A percentile compares a stretch with the other conserved stretches of the same genome.
Evolutionary conservation across 306 rosid species (phyloP).

Genomic region (Fagus sylvatica): DNA sequence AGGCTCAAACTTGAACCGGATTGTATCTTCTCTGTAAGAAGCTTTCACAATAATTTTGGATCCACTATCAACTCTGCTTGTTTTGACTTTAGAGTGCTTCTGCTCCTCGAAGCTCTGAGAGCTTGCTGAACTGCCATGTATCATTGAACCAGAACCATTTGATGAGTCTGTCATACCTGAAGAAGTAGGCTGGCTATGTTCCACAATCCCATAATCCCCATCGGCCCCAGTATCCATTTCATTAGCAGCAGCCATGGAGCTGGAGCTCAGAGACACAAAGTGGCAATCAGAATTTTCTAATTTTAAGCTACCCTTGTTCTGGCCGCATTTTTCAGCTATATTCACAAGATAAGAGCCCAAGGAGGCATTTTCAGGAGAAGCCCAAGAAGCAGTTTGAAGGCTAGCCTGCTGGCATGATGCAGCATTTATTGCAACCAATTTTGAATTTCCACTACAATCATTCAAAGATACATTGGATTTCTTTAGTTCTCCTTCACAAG

Average conservation of each 20-base stretch:
- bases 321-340: slow-evolving; percentile 23
- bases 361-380: slow-evolving; percentile 32
- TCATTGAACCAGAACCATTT: slow-evolving; percentile 39
- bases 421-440: slow-evolving; percentile 36
- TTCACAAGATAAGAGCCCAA: slow-evolving; percentile 29
- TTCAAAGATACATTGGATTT: slow-evolving; percentile 29
- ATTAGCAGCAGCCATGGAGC: slow-evolving; percentile 39
- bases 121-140: slow-evolving; percentile 60
- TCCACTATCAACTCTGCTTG: slow-evolving; percentile 36
- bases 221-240: slow-evolving; percentile 43
- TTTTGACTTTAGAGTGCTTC: slow-evolving; percentile 40
- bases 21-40: slow-evolving; percentile 61
- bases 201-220: slow-evolving; percentile 37
- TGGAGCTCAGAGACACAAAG: slow-evolving; percentile 41
- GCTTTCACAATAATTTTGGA: slow-evolving; percentile 71
- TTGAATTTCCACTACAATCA: slow-evolving; percentile 44
- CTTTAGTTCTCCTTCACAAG: slow-evolving; percentile 32
- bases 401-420: slow-evolving; percentile 29
- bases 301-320: slow-evolving; percentile 23
- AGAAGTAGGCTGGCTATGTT: slow-evolving; percentile 47
- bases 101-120: slow-evolving; percentile 56
- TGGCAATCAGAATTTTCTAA: slow-evolving; percentile 33
- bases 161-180: slow-evolving; percentile 74
- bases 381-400: slow-evolving; percentile 26
- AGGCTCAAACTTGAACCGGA: slow-evolving; percentile 76